Evolutionary conservation across 2,329 filamentous ascomycete genomes (phyloP), one percentile per base, ranked within the genome.

Genomic region (Paraphaeosphaeria sporulosa): DNA sequence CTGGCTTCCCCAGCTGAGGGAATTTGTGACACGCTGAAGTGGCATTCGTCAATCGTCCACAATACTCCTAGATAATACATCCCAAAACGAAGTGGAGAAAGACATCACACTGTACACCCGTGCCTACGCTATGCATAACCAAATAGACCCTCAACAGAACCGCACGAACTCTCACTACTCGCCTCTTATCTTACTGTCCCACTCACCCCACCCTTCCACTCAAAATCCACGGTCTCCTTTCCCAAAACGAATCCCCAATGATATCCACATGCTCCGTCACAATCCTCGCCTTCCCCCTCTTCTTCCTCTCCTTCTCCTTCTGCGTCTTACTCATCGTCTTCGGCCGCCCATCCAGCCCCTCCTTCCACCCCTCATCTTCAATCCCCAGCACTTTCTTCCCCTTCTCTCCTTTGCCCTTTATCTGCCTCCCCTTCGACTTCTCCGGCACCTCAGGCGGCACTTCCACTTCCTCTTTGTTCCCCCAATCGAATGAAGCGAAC

Each of bases 221-320:
- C 71, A 83, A 63, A 27, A 84, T 81, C 92, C 94, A 98, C 1
- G 94, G 93, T 73, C 94, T 85, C 70, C 85, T 85, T 64, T 92
- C 85, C 95, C 95, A 99, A 74, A 99, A 99, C 3, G 92, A 91
- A 77, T 98, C 92, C 70, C 91, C 93, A 79, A 99, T 98, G 70
- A 99, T 91, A 79, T 99, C 95, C 61, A 95, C 80, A 81, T 98
- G 93, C 73, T 94, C 89, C 40, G 96, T 84, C 38, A 92, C 86
- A 48, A 99, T 89, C 54, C 85, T 85, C 0, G 93, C 94, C 77
- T 97, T 97, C 60, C 86, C 85, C 56, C 90, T 86, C 64, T 88
- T 85, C 81, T 97, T 98, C 74, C 85, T 89, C 64, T 96, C 89
- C 69, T 91, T 96, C 59, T 97, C 92, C 21, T 84, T 81, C 71